Evolutionary conservation across 495 filamentous ascomycete species (phyloP), one percentile per base, ranked within the genome.

Genomic region (Aspergillus asperescens): DNA sequence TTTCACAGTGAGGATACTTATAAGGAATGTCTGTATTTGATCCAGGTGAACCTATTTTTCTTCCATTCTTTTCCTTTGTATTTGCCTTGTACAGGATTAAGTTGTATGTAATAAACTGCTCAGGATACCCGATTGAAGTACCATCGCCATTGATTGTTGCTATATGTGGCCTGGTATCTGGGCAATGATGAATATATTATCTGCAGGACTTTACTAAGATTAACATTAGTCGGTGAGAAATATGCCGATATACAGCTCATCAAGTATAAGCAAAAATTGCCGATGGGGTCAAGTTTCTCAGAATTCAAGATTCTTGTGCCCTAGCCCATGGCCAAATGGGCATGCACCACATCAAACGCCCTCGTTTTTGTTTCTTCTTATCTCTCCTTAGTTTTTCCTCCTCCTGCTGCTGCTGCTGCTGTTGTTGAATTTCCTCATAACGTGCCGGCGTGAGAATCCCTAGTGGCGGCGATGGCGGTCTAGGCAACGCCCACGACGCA

Each of bases 41-140:
- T 20, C 7, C 15, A 32, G 20, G 10, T 27, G 38, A 62, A 54
- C 27, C 50, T 53, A 62, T 58, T 54, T 48, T 50, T 61, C 61
- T 52, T 59, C 62, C 52, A 52, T 48, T 53, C 10, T 15, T 52
- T 31, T 58, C 46, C 50, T 58, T 54, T 45, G 31, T 58, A 58
- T 58, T 46, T 56, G 47, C 22, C 27, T 44, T 61, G 60, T 65
- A 62, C 60, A 62, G 52, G 50, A 56, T 56, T 63, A 60, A 52
- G 60, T 54, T 69, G 62, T 70, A 72, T 73, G 62, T 65, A 68
- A 67, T 69, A 69, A 60, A 61, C 62, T 56, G 54, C 58, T 63
- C 71, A 70, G 68, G 68, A 72, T 74, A 72, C 68, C 68, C 51
- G 51, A 54, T 47, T 47, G 28, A 49, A 48, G 45, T 47, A 38